Evolutionary conservation across 1,284 basidiomycete genomes (phyloP), one percentile per base, ranked within the genome.

Genomic region (Ceratorhiza oryzae-sativae): DNA sequence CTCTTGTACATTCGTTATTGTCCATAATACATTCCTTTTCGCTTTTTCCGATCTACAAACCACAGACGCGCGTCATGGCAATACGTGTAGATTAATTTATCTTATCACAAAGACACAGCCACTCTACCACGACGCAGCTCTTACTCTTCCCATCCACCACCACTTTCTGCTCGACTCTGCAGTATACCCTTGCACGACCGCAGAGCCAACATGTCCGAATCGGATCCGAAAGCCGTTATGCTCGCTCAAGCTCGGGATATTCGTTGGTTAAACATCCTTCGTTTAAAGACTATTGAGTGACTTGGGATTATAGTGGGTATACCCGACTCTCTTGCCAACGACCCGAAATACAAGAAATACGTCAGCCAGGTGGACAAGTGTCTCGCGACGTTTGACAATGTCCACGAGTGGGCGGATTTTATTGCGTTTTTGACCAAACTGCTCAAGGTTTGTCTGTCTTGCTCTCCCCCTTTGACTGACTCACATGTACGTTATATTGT

Each of bases 341-440:
- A 99, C 81, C 90, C 93, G n/a, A 96, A 96, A 80, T 99, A 91
- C 84, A 95, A 94, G 84, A 98, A 98, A 82, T 98, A 96, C 81
- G 86, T 90, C 0, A 87, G 90, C 67, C 90, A 94, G 77, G 92
- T 99, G 65, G 97, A 99, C 79, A 91, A 92, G 80, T 94, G 93
- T 75, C 84, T 99, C 32, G 92, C 90, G 75, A 91, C 93, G 0
- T 99, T 99, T 78, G 96, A 98, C 79, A 94, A 89, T 79, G 94
- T 98, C 74, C 94, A 97, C 74, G 97, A 99, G 83, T 99, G 97
- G 97, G 97, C 97, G 72, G 97, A 99, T 83, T 99, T 97, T 80
- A 98, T 98, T 79, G 92, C 97, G 51, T 99, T 99, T 82, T 83
- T 99, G 78, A 96, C 95, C 77, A 91, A 96, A 74, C 82, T 99